phyloP scores from a whole-genome alignment of 2,329 filamentous ascomycete species.

The Microdochium trichocladiopsis region DNA sequence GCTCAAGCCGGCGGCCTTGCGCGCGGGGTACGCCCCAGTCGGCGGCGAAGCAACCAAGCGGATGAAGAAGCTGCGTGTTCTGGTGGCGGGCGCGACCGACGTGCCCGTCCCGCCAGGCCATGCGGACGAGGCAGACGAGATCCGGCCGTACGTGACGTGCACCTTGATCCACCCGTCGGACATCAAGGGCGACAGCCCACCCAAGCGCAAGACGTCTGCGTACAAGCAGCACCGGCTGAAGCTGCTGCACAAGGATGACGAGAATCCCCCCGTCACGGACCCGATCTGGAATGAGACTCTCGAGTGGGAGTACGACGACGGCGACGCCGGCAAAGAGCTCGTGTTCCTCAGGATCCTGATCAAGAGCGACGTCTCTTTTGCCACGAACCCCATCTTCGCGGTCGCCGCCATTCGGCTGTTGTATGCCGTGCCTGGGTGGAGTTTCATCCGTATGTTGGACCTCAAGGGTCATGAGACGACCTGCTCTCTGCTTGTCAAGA shows the following conservation, averaged over 20 bases:
- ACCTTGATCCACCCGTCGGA: conserved; percentile 53
- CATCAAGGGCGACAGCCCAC: conserved; percentile 30
- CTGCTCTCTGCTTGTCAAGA: conserved; percentile 54
- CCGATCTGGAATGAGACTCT: conserved; percentile 60
- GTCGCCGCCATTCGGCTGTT: conserved; percentile 52
- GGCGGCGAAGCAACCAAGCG: conserved; percentile 30
- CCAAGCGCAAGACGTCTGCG: conserved; percentile 54
- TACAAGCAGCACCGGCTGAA: conserved; percentile 55
- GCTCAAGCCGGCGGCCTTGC: conserved; percentile 54
- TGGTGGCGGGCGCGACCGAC: conserved; percentile 55
- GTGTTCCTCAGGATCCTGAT: conserved; percentile 57
- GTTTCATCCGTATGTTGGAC: conserved; percentile 58
- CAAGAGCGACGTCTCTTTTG: conserved; percentile 60
- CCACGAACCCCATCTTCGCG: conserved; percentile 54
- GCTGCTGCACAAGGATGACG: conserved; percentile 49
- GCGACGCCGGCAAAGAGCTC: conserved; percentile 37
- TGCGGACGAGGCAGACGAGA: conserved; percentile 40
- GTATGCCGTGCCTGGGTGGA: conserved; percentile 52
- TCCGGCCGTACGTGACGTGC: conserved; percentile 60
- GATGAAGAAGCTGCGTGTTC: conserved; percentile 45
- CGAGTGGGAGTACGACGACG: conserved; percentile 63
- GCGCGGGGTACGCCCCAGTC: conserved; percentile 44
- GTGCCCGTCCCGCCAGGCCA: conserved; percentile 40
- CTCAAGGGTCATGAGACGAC: conserved; percentile 56
- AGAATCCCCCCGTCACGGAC: conserved; percentile 51